Conservation (phyloP, 805 yeast genomes). For the Wickerhamia fluorescens region DNA sequence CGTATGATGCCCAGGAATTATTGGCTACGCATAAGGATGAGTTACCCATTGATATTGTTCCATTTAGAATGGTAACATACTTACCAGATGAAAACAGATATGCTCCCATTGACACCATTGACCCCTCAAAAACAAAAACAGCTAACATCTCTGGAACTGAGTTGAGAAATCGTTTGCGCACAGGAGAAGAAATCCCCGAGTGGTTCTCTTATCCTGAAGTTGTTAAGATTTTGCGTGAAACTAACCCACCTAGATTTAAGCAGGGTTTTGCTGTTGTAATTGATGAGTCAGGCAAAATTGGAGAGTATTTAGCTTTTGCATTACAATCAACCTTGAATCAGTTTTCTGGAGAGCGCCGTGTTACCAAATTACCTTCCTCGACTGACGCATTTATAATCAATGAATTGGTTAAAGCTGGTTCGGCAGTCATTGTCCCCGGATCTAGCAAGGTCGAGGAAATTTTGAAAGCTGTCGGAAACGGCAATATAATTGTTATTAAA, state of each 20-base stretch:
- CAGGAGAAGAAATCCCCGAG: slow-evolving; percentile 84
- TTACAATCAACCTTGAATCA: slow-evolving; percentile 87
- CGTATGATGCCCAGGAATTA: slow-evolving; percentile 91
- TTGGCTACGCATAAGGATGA: slow-evolving; percentile 72
- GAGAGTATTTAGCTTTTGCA: slow-evolving; percentile 61
- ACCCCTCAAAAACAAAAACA: slow-evolving; percentile 64
- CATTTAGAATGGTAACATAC: slow-evolving; percentile 95
- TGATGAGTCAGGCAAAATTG: slow-evolving; percentile 42
- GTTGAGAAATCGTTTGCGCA: slow-evolving; percentile 77
- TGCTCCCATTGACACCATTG: slow-evolving; percentile 90
- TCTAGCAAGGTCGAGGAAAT: slow-evolving; percentile 47
- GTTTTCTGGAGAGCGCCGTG: slow-evolving; percentile 77
- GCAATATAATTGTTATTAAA: slow-evolving; percentile 45
- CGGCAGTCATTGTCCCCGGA: slow-evolving; percentile 68
- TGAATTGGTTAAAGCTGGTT: slow-evolving; percentile 81
- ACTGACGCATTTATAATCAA: slow-evolving; percentile 59
- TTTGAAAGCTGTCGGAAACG: slow-evolving; percentile 46
- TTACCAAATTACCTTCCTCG: slow-evolving; percentile 42
- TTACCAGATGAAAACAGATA: slow-evolving; percentile 92
- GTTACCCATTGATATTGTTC: slow-evolving; percentile 84
- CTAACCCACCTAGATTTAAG: slow-evolving; percentile 82
- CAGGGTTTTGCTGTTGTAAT: slow-evolving; percentile 85
- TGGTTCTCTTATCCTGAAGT: slow-evolving; percentile 98
- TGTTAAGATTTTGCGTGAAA: slow-evolving; percentile 80
- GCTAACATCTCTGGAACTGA: slow-evolving; percentile 94